Evolutionary conservation across 2,329 filamentous ascomycete species (phyloP), one percentile per base, ranked within the genome.

Genomic region (Dactylonectria estremocensis): DNA sequence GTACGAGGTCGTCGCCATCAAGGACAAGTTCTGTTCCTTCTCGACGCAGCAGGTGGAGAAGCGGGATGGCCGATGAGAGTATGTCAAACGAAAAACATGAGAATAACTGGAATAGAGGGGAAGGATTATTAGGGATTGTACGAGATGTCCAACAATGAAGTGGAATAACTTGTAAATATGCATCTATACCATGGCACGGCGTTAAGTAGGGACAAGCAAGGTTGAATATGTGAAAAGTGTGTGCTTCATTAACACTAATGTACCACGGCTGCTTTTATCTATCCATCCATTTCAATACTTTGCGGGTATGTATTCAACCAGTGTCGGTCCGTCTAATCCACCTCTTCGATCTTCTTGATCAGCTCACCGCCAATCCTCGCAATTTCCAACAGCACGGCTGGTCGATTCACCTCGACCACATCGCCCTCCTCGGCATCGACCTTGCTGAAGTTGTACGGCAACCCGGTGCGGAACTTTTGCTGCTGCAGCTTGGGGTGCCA

Each of bases 1-100:
- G 72, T 99, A 99, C 78, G 96, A 99, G 83, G 95, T 99, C 18
- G 93, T 98, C 33, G 92, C 94, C 11, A 97, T 99, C 82, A 97
- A 97, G 85, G 96, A 99, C 82, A 90, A 90, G 77, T 97, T 90
- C 83, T 99, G 96, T 80, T 91, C 94, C 28, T 97, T 97, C 81
- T 93, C 93, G 52, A 95, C 91, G 68, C 88, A 91, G 77, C 88
- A 89, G 71, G 82, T 86, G 52, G 85, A 85, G 58, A 87, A 84
- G 66, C 84, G 82, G 71, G 83, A 85, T 76, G 82, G 77, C 79
- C 85, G 78, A 60, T 79, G 67, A 72, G 66, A 33, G 54, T 63
- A 31, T 6, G 4, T 28, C 4, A 28, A 57, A 56, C 43, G 45
- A 43, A 24, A 56, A 61, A 35, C 46, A 57, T 50, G 55, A 53